Evolutionary conservation across 495 filamentous ascomycete species (phyloP), one percentile per base, ranked within the genome.

Genomic region (Aspergillus bertholletiae): DNA sequence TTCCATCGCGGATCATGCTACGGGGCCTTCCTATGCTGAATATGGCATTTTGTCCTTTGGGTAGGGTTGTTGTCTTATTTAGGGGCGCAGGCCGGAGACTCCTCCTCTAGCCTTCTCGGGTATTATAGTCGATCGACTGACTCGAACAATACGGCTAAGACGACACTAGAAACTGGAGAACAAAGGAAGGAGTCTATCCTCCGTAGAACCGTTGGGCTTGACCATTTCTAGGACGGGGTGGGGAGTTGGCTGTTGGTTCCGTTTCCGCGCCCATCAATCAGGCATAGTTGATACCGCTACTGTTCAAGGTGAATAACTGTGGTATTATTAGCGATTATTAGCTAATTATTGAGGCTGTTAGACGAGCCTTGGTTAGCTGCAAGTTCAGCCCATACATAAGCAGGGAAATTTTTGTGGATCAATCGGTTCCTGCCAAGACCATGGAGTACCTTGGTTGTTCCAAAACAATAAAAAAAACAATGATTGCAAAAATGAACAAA

Each of bases 1-100:
- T 51, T 51, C 49, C 35, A 35, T 40, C 49, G 37, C 54, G 43
- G 67, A 68, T 70, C 67, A 65, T 70, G 62, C 66, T 62, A 59
- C 59, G 43, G 39, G n/a, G 52, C 48, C 45, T 58, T 61, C 62
- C 56, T 58, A 64, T 64, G 41, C 20, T 45, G 23, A 22, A 13
- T 24, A 53, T 51, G 58, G 54, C 56, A 49, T 37, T 15, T 37
- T 37, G 22, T 20, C 24, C 8, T 37, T 23, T 32, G 21, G 47
- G 39, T 3, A 13, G 13, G 22, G 18, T 9, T 28, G 2, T 43
- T 7, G 39, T 18, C 17, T 37, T 37, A 2, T 7, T 22, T 43
- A 21, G 9, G 17, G 39, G 39, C 18, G 39, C 20, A 22, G 20
- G 22, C 39, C 22, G 39, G 39, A 43, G 2, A 43, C 39, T 22